Evolutionary conservation across 139 green algal genomes (phyloP), one percentile per base, ranked within the genome.

Genomic region (Picochlorum sp.): DNA sequence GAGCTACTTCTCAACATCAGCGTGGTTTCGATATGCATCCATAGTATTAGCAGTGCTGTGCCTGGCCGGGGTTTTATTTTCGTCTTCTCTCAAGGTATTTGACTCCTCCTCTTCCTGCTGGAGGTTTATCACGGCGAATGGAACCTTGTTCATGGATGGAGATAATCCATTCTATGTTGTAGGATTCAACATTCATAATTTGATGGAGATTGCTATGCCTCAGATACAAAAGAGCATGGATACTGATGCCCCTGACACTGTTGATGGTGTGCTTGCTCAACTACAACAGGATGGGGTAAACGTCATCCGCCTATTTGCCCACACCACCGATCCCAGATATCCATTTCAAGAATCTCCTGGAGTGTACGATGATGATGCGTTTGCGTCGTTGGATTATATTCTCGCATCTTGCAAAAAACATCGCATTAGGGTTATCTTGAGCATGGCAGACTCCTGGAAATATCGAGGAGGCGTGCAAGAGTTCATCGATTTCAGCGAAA

Each of bases 361-460:
- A 30, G 45, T 69, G 72, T 90, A 88, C 54, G 65, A 81, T 41
- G 81, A 90, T 65, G 52, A 66, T 11, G 80, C 63, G 1, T 78
- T 94, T 23, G 15, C 63, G n/a, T 80, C 68, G 1, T 67, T 94
- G 65, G 86, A 94, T 70, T 82, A 70, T 34, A 77, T 92, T 34
- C 38, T 94, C 20, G 69, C 80, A 41, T 69, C 78, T 37, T 81
- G 83, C 2, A 50, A 66, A 15, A 45, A 56, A 7, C 57, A 70
- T 21, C 80, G 82, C 1, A 62, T 94, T 90, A 77, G 78, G 50
- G 70, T 75, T 20, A 70, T 90, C 37, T 50, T 92, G n/a, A 79
- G 71, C 1, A 65, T 94, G n/a, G 58, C 77, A 3, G 81, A 94
- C 76, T 88, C 88, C 70, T 94, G 85, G 85, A 82, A 83, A 50